Evolutionary conservation across 2,329 filamentous ascomycete genomes (phyloP), one percentile per base, ranked within the genome.

Genomic region (Cadophora sp.): DNA sequence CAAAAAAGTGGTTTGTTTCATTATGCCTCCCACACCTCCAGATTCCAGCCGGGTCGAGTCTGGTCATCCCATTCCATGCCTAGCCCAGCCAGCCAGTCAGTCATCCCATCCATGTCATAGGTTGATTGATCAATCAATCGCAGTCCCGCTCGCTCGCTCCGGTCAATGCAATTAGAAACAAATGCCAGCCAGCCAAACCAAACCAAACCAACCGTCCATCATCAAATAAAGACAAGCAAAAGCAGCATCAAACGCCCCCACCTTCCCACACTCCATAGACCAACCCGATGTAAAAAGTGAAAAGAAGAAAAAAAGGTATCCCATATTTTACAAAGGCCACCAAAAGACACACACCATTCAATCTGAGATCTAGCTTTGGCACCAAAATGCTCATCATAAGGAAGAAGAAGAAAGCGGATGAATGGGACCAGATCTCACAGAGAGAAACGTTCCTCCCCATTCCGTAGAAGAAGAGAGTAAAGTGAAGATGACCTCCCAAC

Each of bases 401-500:
- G 36, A 59, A 30, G 14, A 20, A 48, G 56, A 18, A 58, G 20
- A 30, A 48, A 9, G 62, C 48, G n/a, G n/a, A 16, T 36, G 8
- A 36, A 45, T 7, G 36, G 18, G n/a, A 22, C 30, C 55, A 22
- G 33, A 14, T 45, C 36, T 33, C 59, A 62, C 51, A 18, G 18
- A 16, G 20, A 50, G 50, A 59, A 58, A 47, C 56, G 62, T 66
- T 47, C 63, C 59, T 66, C 47, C 58, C 50, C 65, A 58, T 53
- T 47, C 45, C 27, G 27, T 36, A 55, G 24, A 61, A 63, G 59
- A 18, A 59, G 56, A 59, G 22, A 64, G 22, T 59, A 47, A 66
- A 65, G 55, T 47, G 56, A 63, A 65, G 61, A 70, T 67, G 62
- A 64, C 66, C 67, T 69, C 68, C 67, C 66, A 53, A 71, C 67